Base-by-base conservation (phyloP, 441 rosid species). In the Populus hybrid region DNA sequence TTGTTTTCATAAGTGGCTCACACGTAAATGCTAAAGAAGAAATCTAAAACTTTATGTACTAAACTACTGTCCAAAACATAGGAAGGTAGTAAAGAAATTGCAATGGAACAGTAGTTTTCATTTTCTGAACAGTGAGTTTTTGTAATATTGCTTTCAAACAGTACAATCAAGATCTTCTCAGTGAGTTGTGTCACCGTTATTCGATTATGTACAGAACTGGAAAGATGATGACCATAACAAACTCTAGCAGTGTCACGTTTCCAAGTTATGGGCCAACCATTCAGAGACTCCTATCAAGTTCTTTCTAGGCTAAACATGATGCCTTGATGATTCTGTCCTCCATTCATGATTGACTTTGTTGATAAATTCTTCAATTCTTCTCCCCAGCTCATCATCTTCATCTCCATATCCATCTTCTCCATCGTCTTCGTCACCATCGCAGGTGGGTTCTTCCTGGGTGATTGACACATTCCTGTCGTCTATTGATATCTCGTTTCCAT, bases 331-430 rank as follows among this genome's bases (percentile, higher is more conserved):
- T 77, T 93, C 94, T 73, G 76, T 86, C 72, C 75, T 88, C 97
- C 96, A 87, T 79, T 84, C 90, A 40, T 80, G 80, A 40, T 88
- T 87, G 32, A 88, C 86, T 70, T 88, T 87, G 18, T 82, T 81
- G 26, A 90, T 92, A 66, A 92, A 90, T 64, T 89, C 92, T 79
- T 93, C 96, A 8, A 81, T 81, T 79, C 88, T 84, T 88, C 81
- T 90, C 69, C 84, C 79, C 73, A 91, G 81, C 75, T 86, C 86
- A 72, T 90, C 87, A 4, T 84, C 86, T 10, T 81, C 83, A 18
- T 26, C 1, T 9, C 32, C 71, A 1, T 7, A 68, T 24, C 4
- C 24, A 16, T 65, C 26, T 36, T 20, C 76, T 4, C 23, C 8
- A 10, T 67, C 59, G 26, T 32, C 30, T 35, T 28, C 11, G 10